Conservation (phyloP, 768 basidiomycete genomes). For the Polyporus arcularius region DNA sequence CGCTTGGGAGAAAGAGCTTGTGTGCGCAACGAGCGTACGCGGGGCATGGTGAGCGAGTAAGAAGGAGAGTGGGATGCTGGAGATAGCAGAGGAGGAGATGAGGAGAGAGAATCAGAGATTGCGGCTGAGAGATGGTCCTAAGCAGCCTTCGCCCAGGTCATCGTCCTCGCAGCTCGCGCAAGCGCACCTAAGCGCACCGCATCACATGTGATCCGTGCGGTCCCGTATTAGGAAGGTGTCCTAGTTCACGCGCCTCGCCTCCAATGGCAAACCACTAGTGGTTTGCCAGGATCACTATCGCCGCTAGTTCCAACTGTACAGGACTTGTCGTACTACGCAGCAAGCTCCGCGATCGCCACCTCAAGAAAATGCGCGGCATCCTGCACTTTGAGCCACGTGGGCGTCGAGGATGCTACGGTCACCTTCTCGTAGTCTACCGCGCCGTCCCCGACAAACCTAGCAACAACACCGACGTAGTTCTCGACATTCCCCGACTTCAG, state of each 20-base stretch:
- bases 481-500: conserved; percentile 40
- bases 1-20: conserved; percentile 51
- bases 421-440: conserved; percentile 16
- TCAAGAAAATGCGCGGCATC: conserved; percentile 24
- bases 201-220: conserved; percentile 12
- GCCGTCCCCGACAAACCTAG: conserved; percentile 54
- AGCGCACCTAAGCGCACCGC: conserved; percentile 1
- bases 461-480: conserved; percentile 67
- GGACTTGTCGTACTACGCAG: not conserved
- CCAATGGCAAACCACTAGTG: not conserved
- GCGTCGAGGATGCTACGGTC: not conserved
- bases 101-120: conserved; percentile 7
- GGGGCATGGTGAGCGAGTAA: conserved; percentile 40
- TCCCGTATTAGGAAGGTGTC: conserved; percentile 14
- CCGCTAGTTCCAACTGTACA: not conserved
- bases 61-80: not conserved
- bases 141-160: not conserved
- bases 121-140: conserved; percentile 5
- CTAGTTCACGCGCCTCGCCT: not conserved
- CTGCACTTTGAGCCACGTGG: conserved; percentile 23
- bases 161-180: not conserved
- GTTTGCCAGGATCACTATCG: too few species aligned
- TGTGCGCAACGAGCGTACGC: conserved; percentile 58
- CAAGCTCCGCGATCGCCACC: conserved; percentile 16
- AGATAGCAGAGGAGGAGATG: not conserved